Evolutionary conservation across 2,329 filamentous ascomycete genomes (phyloP), one percentile per base, ranked within the genome.

Genomic region (Purpureocillium lavendulum): DNA sequence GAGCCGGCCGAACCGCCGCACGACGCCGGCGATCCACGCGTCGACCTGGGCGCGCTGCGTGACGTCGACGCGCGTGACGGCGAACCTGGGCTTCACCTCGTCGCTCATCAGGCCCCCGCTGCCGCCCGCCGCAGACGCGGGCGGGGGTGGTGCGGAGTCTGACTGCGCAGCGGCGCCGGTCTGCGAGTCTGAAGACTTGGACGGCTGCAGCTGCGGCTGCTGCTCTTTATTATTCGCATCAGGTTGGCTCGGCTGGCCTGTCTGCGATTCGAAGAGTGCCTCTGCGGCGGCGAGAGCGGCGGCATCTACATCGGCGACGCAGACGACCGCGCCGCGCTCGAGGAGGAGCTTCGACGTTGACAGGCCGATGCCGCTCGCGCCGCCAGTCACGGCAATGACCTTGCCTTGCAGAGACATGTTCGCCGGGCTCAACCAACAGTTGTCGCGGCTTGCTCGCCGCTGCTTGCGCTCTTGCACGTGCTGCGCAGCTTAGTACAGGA

Each of bases 1-100:
- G 8, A 77, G 62, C 38, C 65, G 65, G 4, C 73, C 74, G 38
- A 71, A 71, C 26, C 60, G 60, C n/a, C 59, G 48, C n/a, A 76
- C 53, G 10, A 67, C 64, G 35, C 52, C 54, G 7, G 59, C 55
- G 35, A 75, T 65, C 73, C 73, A 77, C 15, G 49, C 49, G 24
- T 77, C 69, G 9, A 76, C 73, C 21, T 73, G 59, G 5, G 54
- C 49, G 36, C 62, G 60, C 38, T 66, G 61, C 24, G 66, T 67
- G 13, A 77, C 59, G 42, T 77, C 71, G 16, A 76, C 65, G 26
- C 56, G 60, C n/a, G 58, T 58, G 33, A 63, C 65, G 50, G 33
- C 50, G 40, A 62, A 58, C 2, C 51, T 41, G 1, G 44, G 44
- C 2, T 53, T 52, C 28, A 49, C 21, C 10, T 26, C 21, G 21